Conservation (phyloP, 345 rosid genomes). For the Atalantia buxifolia region DNA sequence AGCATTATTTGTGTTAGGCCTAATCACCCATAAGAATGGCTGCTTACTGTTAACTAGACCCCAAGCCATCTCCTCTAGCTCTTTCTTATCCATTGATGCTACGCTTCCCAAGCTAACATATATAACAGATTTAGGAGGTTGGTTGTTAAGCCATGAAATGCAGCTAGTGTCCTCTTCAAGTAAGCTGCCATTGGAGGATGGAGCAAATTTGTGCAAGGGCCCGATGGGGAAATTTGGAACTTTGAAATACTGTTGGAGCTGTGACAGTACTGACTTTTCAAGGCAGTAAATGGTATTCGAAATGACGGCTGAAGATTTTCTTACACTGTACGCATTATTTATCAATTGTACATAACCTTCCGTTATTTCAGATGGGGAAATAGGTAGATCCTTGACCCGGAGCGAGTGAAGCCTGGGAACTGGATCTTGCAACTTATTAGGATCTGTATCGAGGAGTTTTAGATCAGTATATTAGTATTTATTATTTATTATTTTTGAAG, state of each 20-base stretch:
- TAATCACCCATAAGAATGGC: slow-evolving; percentile 7
- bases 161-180: slow-evolving; percentile 25
- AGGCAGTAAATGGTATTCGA: not conserved
- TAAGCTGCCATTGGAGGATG: slow-evolving; percentile 10
- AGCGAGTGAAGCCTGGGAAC: not conserved
- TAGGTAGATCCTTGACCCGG: not conserved
- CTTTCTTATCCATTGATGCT: not conserved
- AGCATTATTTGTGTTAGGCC: not conserved
- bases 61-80: slow-evolving; percentile 9
- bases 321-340: not conserved
- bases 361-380: too few species aligned
- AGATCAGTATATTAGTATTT: not conserved
- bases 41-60: slow-evolving; percentile 9
- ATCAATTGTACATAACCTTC: not conserved
- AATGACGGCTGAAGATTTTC: slow-evolving; percentile 1
- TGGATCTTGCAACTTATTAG: not conserved
- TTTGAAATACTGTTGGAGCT: not conserved
- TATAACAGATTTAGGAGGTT: not conserved
- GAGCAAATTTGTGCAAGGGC: slow-evolving; percentile 25
- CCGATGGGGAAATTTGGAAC: slow-evolving; percentile 24
- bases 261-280: slow-evolving; percentile 13
- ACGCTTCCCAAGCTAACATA: not conserved
- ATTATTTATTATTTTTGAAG: not conserved
- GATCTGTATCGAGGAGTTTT: not conserved
- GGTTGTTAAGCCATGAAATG: slow-evolving; percentile 4